Percentiles rank a stretch among this genome's conserved stretches.
phyloP scores from a whole-genome alignment of 805 yeast genomes.

The Torulaspora gathmanii region DNA sequence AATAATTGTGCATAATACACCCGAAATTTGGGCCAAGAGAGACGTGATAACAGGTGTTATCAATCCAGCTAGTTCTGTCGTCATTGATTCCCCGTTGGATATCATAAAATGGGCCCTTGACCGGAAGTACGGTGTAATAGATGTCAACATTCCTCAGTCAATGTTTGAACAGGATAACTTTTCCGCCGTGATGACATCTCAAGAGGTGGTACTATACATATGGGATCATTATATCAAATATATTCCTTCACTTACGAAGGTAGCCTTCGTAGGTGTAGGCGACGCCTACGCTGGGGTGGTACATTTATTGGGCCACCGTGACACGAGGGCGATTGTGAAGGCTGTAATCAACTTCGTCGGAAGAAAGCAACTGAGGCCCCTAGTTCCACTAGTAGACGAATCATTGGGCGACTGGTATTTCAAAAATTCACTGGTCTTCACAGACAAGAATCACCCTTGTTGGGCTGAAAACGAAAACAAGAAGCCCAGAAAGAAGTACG shows the following conservation, averaged over 20 bases:
- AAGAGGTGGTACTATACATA: conserved; percentile 68
- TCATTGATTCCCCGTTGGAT: conserved; percentile 68
- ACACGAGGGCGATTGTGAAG: conserved; percentile 56
- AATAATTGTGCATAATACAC: conserved; percentile 81
- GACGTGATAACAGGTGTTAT: conserved; percentile 77
- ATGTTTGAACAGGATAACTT: conserved; percentile 46
- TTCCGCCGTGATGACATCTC: conserved; percentile 62
- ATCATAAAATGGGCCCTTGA: conserved; percentile 64
- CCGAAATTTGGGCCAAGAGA: conserved; percentile 84
- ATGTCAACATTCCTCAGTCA: conserved; percentile 68
- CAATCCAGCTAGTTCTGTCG: conserved; percentile 64
- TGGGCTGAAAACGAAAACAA: conserved; percentile 65
- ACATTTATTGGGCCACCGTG: conserved; percentile 81
- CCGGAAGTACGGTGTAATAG: conserved; percentile 71
- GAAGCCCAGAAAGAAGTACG: conserved; percentile 84
- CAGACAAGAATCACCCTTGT: conserved; percentile 68
- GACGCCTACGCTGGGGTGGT: conserved; percentile 84
- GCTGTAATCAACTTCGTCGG: conserved; percentile 70
- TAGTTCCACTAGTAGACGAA: conserved; percentile 86
- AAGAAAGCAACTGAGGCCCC: conserved; percentile 63
- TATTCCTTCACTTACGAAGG: conserved; percentile 57
- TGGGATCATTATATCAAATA: conserved; percentile 90
- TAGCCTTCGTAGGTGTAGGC: conserved; percentile 83
- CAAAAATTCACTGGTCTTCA: conserved; percentile 76
- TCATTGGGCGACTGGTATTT: conserved; percentile 88